phyloP scores from a whole-genome alignment of 805 yeast species.

The Candida morakotiae region DNA sequence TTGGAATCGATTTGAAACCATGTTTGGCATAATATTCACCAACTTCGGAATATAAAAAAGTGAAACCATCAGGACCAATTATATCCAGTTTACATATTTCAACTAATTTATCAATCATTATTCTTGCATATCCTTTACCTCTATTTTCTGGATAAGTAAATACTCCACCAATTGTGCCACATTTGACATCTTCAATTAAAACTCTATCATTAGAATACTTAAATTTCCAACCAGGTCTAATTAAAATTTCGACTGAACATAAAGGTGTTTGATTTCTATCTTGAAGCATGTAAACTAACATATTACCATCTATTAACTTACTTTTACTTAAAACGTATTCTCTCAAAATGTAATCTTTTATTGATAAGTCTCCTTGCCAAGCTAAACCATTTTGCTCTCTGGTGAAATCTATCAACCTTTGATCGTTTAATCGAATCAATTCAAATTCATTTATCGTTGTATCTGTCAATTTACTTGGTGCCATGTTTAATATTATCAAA shows the following conservation, averaged over 20 bases:
- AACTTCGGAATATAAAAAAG: conserved; percentile 38
- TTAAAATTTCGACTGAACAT: conserved; percentile 32
- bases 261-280: conserved; percentile 13
- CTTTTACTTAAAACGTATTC: conserved; percentile 27
- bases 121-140: conserved; percentile 33
- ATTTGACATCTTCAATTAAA: conserved; percentile 10
- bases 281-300: conserved; percentile 16
- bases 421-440: conserved; percentile 19
- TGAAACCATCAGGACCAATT: conserved; percentile 30
- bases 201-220: conserved; percentile 7
- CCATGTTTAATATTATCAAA: not conserved
- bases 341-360: conserved; percentile 30
- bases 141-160: conserved; percentile 34
- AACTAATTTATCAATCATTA: conserved; percentile 37
- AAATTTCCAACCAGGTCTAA: conserved; percentile 27
- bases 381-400: conserved; percentile 28
- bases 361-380: conserved; percentile 35
- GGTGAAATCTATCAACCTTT: conserved; percentile 25
- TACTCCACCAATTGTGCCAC: conserved; percentile 42
- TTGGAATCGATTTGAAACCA: conserved; percentile 36
- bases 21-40: conserved; percentile 37
- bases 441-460: conserved; percentile 9
- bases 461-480: conserved; percentile 1
- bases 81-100: conserved; percentile 17
- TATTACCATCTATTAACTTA: conserved; percentile 12